phyloP scores from a whole-genome alignment of 306 rosid species.

The Castanea sativa region DNA sequence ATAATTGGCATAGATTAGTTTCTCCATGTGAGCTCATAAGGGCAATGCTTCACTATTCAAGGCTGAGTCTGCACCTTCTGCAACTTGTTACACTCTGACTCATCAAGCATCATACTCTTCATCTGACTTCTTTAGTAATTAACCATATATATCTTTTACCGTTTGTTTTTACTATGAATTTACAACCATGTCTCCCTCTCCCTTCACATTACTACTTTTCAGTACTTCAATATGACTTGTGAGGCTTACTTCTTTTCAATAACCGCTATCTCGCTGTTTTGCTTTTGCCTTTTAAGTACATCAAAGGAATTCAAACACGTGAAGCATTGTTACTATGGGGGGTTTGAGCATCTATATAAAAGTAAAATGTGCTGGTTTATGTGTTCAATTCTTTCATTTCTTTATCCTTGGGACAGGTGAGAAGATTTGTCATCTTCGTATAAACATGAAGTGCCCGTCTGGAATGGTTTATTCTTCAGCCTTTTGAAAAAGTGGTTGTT shows the following conservation, averaged over 20 bases:
- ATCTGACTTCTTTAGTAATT: not conserved
- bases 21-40: constrained; percentile 7
- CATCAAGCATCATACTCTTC: not conserved
- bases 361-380: not conserved
- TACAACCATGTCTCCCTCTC: not conserved
- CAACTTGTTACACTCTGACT: not conserved
- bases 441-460: not conserved
- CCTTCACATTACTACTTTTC: not conserved
- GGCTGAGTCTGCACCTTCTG: too few species aligned
- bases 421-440: not conserved
- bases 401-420: not conserved
- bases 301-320: not conserved
- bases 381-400: not conserved
- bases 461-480: too few species aligned
- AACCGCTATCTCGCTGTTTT: not conserved
- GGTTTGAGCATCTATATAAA: not conserved
- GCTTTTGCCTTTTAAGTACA: not conserved
- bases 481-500: too few species aligned
- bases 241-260: not conserved
- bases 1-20: constrained; percentile 30
- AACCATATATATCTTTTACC: not conserved
- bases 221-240: not conserved
- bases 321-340: not conserved
- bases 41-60: too few species aligned
- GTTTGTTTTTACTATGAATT: not conserved